A percentile compares a stretch with the other conserved stretches of the same genome.
phyloP scores from a whole-genome alignment of 805 yeast species.

The Ogataea paraovalis region DNA sequence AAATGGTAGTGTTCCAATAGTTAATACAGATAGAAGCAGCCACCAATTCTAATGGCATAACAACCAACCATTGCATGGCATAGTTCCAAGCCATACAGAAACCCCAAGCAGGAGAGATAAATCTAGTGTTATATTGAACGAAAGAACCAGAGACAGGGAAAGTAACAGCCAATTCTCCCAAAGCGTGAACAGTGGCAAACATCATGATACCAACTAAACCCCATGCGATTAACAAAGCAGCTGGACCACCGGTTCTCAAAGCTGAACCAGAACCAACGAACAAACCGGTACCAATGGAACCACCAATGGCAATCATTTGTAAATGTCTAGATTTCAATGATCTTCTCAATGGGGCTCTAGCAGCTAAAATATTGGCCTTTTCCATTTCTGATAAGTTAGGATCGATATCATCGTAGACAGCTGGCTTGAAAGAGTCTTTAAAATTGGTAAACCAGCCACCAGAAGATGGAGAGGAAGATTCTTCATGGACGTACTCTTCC shows the following conservation, averaged over 20 bases:
- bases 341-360: slow-evolving; percentile 48
- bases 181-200: slow-evolving; percentile 58
- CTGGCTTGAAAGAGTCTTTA: slow-evolving; percentile 30
- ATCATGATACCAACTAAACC: slow-evolving; percentile 55
- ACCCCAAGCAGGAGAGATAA: slow-evolving; percentile 56
- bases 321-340: slow-evolving; percentile 61
- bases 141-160: slow-evolving; percentile 65
- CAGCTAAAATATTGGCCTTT: slow-evolving; percentile 43
- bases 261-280: slow-evolving; percentile 71
- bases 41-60: slow-evolving; percentile 51
- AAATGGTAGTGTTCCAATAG: slow-evolving; percentile 42
- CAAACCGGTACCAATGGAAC: slow-evolving; percentile 80
- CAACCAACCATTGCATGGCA: slow-evolving; percentile 51
- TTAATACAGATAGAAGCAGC: slow-evolving; percentile 50
- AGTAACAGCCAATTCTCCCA: slow-evolving; percentile 60
- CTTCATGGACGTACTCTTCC: slow-evolving; percentile 9
- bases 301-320: slow-evolving; percentile 81
- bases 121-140: slow-evolving; percentile 55
- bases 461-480: slow-evolving; percentile 3
- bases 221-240: slow-evolving; percentile 60
- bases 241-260: slow-evolving; percentile 69
- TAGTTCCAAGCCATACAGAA: slow-evolving; percentile 61
- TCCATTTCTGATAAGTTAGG: slow-evolving; percentile 42
- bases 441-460: slow-evolving; percentile 19
- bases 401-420: slow-evolving; percentile 36